A percentile compares a stretch with the other conserved stretches of the same genome.
Evolutionary conservation across 2,329 filamentous ascomycete genomes (phyloP).

Genomic region (Fusarium solani-melongenae): DNA sequence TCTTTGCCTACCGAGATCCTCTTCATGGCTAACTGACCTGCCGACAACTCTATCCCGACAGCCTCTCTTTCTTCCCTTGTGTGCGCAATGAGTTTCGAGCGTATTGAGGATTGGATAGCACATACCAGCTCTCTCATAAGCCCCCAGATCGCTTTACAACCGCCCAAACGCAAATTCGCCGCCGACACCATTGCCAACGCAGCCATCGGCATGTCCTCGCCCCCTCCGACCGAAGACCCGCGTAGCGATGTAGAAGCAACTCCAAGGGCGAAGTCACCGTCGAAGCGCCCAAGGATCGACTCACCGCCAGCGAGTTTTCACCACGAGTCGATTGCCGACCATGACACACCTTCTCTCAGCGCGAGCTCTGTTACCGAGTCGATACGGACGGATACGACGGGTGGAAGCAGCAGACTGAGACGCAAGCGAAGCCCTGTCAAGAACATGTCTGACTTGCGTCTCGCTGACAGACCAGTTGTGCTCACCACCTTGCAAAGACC

Average conservation of each 20-base stretch:
- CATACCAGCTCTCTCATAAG: neutral
- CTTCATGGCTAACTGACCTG: neutral
- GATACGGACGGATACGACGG: neutral
- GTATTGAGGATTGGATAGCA: neutral
- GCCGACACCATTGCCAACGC: neutral
- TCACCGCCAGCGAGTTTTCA: neutral
- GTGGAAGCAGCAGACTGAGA: neutral
- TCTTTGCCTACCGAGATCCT: neutral
- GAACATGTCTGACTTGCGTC: neutral
- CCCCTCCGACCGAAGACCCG: neutral
- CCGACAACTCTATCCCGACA: neutral
- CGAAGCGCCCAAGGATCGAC: neutral
- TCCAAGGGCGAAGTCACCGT: neutral
- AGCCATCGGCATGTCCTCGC: neutral
- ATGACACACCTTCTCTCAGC: neutral
- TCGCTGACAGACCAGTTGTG: neutral
- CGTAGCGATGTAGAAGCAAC: neutral
- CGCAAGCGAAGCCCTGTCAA: neutral
- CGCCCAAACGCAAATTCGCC: neutral
- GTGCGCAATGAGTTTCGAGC: neutral
- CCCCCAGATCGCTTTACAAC: neutral
- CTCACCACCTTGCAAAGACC: neutral
- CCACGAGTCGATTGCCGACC: neutral
- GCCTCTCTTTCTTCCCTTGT: neutral
- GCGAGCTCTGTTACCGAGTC: neutral